Percentiles rank a stretch among this genome's conserved stretches.
Evolutionary conservation across 2,329 filamentous ascomycete genomes (phyloP).

Genomic region (Xylaria sp.): DNA sequence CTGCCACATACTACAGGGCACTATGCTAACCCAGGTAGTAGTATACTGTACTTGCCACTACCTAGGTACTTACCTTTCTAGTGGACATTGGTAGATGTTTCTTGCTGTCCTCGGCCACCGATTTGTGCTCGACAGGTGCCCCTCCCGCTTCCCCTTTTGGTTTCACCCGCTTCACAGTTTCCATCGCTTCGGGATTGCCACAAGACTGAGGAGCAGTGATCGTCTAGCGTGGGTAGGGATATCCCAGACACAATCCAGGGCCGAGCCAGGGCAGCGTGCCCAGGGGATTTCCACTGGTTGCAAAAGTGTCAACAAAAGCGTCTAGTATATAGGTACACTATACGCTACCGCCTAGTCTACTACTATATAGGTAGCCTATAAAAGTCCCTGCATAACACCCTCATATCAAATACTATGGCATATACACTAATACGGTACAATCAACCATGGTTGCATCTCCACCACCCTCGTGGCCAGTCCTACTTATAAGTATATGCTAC

Average conservation of each 20-base stretch:
- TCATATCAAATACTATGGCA: slow-evolving; percentile 34
- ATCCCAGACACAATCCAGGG: slow-evolving; percentile 10
- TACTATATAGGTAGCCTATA: slow-evolving; percentile 6
- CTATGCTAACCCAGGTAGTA: too few relatives aligned
- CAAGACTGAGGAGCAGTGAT: slow-evolving; percentile 24
- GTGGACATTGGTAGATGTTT: not conserved
- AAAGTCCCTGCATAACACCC: slow-evolving; percentile 38
- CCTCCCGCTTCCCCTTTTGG: slow-evolving; percentile 24
- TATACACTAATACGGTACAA: slow-evolving; percentile 26
- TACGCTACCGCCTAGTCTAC: not conserved
- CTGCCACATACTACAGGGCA: not conserved
- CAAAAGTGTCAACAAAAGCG: slow-evolving; percentile 7
- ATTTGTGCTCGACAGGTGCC: slow-evolving; percentile 12
- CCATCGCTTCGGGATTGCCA: slow-evolving; percentile 33
- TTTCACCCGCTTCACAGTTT: slow-evolving; percentile 21
- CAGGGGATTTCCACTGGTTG: not conserved
- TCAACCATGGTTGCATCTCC: slow-evolving; percentile 28
- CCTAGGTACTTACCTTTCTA: not conserved
- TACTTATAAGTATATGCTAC: too few relatives aligned
- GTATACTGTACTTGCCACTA: not conserved
- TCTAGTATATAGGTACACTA: not conserved
- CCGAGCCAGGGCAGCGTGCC: not conserved
- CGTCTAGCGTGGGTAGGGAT: slow-evolving; percentile 25
- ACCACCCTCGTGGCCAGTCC: slow-evolving; percentile 29
- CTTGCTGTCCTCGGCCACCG: slow-evolving; percentile 21